These are phyloP conservation scores for Candolleomyces aberdarensis DNA, from an alignment of 768 basidiomycete species.

Conservation along the genomic window DNA sequence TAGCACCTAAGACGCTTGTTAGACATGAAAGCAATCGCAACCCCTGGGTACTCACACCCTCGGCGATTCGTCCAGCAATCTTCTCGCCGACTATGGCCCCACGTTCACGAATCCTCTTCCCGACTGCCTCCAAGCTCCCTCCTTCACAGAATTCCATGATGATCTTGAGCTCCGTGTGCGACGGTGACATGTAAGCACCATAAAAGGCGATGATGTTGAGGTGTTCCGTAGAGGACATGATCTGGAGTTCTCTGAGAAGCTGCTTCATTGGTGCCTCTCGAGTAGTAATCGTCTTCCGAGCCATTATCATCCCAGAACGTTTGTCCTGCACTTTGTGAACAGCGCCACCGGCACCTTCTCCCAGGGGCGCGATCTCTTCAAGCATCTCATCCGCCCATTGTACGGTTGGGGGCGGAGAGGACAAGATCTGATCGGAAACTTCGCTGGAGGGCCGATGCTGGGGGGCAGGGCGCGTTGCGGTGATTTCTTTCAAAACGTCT, in stretches of 20 bases:
- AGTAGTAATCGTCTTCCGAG: constrained; percentile 92
- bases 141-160: constrained; percentile 91
- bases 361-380: constrained; percentile 75
- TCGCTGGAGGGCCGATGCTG: constrained; percentile 5
- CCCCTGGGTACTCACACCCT: constrained; percentile 65
- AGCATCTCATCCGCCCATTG: constrained; percentile 69
- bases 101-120: constrained; percentile 76
- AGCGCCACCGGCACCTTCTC: constrained; percentile 95
- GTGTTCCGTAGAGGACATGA: constrained; percentile 82
- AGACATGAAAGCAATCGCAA: constrained; percentile 10
- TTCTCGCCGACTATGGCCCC: constrained; percentile 80
- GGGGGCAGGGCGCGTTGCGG: constrained; percentile 11
- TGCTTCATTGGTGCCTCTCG: constrained; percentile 90
- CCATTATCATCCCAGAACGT: constrained; percentile 78
- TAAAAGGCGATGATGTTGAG: constrained; percentile 89
- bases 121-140: constrained; percentile 85
- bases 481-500: constrained; percentile 25
- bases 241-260: constrained; percentile 87
- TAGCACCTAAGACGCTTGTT: constrained; percentile 51
- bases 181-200: constrained; percentile 87
- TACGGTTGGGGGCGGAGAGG: constrained; percentile 13
- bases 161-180: constrained; percentile 90
- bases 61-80: constrained; percentile 88
- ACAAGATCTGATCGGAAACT: constrained; percentile 20
- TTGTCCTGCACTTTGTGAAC: constrained; percentile 91